These are phyloP conservation scores for Halteria grandinella DNA, from an alignment of 73 alveolate genomes.

Conservation along the genomic window DNA sequence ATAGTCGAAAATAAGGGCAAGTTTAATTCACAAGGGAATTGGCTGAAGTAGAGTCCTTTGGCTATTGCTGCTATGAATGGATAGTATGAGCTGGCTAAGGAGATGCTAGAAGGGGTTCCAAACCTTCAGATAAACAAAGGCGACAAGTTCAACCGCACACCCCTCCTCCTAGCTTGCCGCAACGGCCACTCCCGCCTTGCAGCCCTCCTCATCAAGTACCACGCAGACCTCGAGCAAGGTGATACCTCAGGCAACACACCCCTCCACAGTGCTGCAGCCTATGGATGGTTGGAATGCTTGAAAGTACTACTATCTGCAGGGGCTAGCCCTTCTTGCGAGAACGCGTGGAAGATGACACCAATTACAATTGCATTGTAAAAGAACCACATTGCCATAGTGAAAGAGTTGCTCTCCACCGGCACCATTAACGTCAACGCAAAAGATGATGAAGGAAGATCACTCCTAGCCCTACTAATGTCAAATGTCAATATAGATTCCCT, in stretches of 20 bases:
- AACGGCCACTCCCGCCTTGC: conserved; percentile 85
- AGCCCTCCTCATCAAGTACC: conserved; percentile 71
- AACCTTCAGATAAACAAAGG: conserved; percentile 65
- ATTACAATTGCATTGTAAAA: conserved; percentile 89
- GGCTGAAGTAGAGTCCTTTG: conserved; percentile 80
- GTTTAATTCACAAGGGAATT: conserved; percentile 53
- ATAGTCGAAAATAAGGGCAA: conserved; percentile 73
- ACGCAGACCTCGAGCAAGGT: conserved; percentile 76
- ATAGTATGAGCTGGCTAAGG: conserved; percentile 18
- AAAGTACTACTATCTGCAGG: conserved; percentile 73
- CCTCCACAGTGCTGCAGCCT: conserved; percentile 90
- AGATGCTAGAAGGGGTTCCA: conserved; percentile 3
- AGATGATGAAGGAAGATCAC: conserved; percentile 95
- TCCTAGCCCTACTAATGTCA: conserved; percentile 83
- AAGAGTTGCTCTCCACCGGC: conserved; percentile 71
- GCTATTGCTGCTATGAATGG: conserved; percentile 52
- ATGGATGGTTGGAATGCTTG: conserved; percentile 80
- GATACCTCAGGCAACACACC: conserved; percentile 91
- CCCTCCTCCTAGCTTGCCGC: conserved; percentile 85
- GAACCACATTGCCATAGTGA: conserved; percentile 88
- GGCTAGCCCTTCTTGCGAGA: conserved; percentile 75
- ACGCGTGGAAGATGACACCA: conserved; percentile 94
- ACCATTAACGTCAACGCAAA: conserved; percentile 89
- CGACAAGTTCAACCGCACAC: conserved; percentile 73
- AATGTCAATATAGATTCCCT: conserved; percentile 77